Evolutionary conservation across 2,329 filamentous ascomycete genomes (phyloP).

Genomic region (Monosporascus sp.): DNA sequence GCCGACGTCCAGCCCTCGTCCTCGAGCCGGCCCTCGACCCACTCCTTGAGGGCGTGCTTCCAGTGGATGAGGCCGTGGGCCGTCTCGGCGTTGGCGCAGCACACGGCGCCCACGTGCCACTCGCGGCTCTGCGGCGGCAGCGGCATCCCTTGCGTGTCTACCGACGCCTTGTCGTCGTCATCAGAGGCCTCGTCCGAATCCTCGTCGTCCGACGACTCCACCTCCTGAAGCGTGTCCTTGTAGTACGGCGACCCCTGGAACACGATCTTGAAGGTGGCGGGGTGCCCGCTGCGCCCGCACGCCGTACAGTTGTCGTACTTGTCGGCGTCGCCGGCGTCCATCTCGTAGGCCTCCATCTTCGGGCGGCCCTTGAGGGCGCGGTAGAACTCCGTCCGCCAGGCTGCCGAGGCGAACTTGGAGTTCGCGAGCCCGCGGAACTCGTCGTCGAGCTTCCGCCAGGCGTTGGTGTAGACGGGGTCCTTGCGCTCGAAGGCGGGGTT

Average conservation of each 20-base stretch:
- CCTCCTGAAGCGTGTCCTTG: slow-evolving; percentile 58
- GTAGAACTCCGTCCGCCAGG: slow-evolving; percentile 65
- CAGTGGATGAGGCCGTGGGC: slow-evolving; percentile 71
- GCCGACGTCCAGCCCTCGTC: slow-evolving; percentile 52
- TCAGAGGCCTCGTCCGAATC: slow-evolving; percentile 26
- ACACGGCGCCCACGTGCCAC: slow-evolving; percentile 35
- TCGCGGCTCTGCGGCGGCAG: slow-evolving; percentile 31
- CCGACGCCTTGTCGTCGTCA: slow-evolving; percentile 27
- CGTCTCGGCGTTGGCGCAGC: slow-evolving; percentile 53
- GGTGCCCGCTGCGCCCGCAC: slow-evolving; percentile 65
- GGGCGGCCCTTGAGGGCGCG: slow-evolving; percentile 62
- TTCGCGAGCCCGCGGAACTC: slow-evolving; percentile 62
- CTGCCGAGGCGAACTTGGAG: slow-evolving; percentile 67
- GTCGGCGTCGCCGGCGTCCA: slow-evolving; percentile 33
- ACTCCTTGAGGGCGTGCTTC: slow-evolving; percentile 68
- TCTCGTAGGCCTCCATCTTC: slow-evolving; percentile 44
- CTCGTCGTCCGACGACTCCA: slow-evolving; percentile 35
- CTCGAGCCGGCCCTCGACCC: slow-evolving; percentile 59
- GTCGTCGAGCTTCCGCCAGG: slow-evolving; percentile 67
- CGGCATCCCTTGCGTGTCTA: slow-evolving; percentile 35
- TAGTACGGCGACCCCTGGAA: slow-evolving; percentile 64
- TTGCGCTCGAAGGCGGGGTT: slow-evolving; percentile 61
- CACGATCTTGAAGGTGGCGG: slow-evolving; percentile 58
- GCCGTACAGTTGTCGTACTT: slow-evolving; percentile 56
- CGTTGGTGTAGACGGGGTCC: slow-evolving; percentile 60